Conservation (phyloP, 768 basidiomycete genomes). For the Hygrocybe coccinea region DNA sequence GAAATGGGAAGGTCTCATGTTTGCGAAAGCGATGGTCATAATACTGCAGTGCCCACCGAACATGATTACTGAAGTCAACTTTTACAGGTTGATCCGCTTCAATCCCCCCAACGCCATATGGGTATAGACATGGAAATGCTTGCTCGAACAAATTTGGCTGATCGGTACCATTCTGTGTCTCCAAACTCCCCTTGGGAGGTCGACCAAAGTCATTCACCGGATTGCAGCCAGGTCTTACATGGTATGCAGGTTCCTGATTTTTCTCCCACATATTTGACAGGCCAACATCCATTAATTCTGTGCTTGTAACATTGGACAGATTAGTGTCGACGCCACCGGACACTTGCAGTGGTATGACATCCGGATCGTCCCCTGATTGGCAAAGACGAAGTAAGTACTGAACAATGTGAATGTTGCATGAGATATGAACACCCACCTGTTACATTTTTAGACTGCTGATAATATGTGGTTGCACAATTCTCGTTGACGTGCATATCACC, state of each 20-base stretch:
- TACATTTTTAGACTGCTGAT: too few species aligned
- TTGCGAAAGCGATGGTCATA: conserved; percentile 27
- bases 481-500: too few species aligned
- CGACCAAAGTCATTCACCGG: conserved; percentile 30
- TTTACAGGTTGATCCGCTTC: conserved; percentile 14
- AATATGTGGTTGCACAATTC: too few species aligned
- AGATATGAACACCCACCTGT: background rate
- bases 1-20: conserved; percentile 30
- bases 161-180: conserved; percentile 8
- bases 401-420: background rate
- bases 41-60: conserved; percentile 27
- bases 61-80: conserved; percentile 21
- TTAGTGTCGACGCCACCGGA: conserved; percentile 27
- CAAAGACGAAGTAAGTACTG: background rate
- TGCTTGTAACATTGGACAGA: conserved; percentile 16
- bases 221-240: conserved; percentile 16
- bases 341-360: conserved; percentile 25
- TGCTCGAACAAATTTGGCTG: conserved; percentile 17
- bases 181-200: background rate
- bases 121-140: conserved; percentile 26
- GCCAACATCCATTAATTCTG: conserved; percentile 27
- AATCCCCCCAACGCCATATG: conserved; percentile 31
- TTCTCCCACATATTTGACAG: conserved; percentile 14
- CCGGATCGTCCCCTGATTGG: conserved; percentile 29
- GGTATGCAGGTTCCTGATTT: conserved; percentile 21